Percentiles rank a stretch among this genome's conserved stretches.
Evolutionary conservation across 1,284 basidiomycete genomes (phyloP).

Genomic region (Singerocomus rubriflavus): DNA sequence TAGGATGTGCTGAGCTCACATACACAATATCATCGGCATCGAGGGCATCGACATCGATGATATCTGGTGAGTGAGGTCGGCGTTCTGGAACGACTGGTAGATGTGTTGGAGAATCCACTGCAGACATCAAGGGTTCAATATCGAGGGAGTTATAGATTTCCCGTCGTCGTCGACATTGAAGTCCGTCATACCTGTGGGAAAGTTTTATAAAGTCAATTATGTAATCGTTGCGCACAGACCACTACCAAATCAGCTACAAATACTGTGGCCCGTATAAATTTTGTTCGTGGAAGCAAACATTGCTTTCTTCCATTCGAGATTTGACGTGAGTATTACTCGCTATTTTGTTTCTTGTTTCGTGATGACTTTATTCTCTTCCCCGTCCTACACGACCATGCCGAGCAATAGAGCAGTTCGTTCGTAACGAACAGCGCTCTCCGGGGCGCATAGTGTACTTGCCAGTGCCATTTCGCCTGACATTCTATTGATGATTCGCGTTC

Average conservation of each 20-base stretch:
- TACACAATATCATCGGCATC: slow-evolving; percentile 33
- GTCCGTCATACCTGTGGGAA: not conserved
- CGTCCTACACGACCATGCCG: slow-evolving; percentile 77
- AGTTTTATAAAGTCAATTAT: slow-evolving; percentile 23
- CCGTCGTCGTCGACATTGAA: slow-evolving; percentile 24
- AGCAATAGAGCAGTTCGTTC: slow-evolving; percentile 72
- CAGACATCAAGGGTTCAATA: slow-evolving; percentile 20
- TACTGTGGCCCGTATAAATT: slow-evolving; percentile 25
- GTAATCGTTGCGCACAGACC: slow-evolving; percentile 32
- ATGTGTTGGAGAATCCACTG: slow-evolving; percentile 12
- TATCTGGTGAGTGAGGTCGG: slow-evolving; percentile 23
- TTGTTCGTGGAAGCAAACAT: not conserved
- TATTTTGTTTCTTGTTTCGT: slow-evolving; percentile 14
- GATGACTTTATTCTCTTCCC: slow-evolving; percentile 85
- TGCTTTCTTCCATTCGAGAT: not conserved
- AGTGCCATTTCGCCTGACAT: slow-evolving; percentile 77
- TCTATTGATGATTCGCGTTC: slow-evolving; percentile 9
- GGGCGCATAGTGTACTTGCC: slow-evolving; percentile 74
- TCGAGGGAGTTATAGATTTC: slow-evolving; percentile 1
- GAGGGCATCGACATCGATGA: slow-evolving; percentile 41
- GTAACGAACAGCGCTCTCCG: slow-evolving; percentile 63
- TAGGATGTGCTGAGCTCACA: slow-evolving; percentile 21
- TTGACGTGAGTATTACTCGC: slow-evolving; percentile 19
- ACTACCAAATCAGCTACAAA: slow-evolving; percentile 30
- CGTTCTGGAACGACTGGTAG: slow-evolving; percentile 14